These are phyloP conservation scores for Phoma sp. DNA, from an alignment of 2,329 filamentous ascomycete genomes.

Conservation along the genomic window DNA sequence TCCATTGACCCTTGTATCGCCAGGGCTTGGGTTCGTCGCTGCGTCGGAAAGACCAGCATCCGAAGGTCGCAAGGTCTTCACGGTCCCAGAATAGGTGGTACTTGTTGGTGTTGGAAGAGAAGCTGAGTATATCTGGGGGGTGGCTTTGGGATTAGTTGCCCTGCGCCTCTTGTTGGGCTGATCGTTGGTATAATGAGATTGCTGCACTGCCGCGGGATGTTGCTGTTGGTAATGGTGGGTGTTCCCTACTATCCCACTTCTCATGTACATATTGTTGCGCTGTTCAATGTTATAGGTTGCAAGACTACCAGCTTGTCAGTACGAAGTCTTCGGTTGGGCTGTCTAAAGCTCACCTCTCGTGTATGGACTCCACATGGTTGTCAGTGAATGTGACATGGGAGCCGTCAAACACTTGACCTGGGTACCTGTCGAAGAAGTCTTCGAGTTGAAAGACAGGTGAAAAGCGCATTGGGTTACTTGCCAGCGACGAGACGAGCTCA, in stretches of 20 bases:
- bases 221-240: slow-evolving; percentile 36
- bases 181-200: slow-evolving; percentile 36
- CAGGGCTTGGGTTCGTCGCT: slow-evolving; percentile 31
- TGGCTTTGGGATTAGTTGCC: slow-evolving; percentile 27
- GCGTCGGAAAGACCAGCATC: slow-evolving; percentile 31
- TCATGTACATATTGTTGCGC: slow-evolving; percentile 47
- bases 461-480: slow-evolving; percentile 72
- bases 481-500: slow-evolving; percentile 76
- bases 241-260: slow-evolving; percentile 34
- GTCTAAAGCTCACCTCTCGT: slow-evolving; percentile 57
- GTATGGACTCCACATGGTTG: slow-evolving; percentile 64
- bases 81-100: slow-evolving; percentile 32
- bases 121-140: slow-evolving; percentile 29
- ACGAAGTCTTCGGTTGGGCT: neutral
- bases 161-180: slow-evolving; percentile 45
- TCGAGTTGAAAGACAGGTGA: slow-evolving; percentile 83
- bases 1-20: slow-evolving; percentile 26
- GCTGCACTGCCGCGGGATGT: slow-evolving; percentile 26
- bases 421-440: slow-evolving; percentile 86
- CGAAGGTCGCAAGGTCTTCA: slow-evolving; percentile 26
- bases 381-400: slow-evolving; percentile 76
- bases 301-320: slow-evolving; percentile 32
- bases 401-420: slow-evolving; percentile 72
- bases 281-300: slow-evolving; percentile 46
- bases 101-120: slow-evolving; percentile 41